Evolutionary conservation across 129 eudicot species (phyloP), one percentile per base, ranked within the genome.

Genomic region (Kitagawia praeruptora): DNA sequence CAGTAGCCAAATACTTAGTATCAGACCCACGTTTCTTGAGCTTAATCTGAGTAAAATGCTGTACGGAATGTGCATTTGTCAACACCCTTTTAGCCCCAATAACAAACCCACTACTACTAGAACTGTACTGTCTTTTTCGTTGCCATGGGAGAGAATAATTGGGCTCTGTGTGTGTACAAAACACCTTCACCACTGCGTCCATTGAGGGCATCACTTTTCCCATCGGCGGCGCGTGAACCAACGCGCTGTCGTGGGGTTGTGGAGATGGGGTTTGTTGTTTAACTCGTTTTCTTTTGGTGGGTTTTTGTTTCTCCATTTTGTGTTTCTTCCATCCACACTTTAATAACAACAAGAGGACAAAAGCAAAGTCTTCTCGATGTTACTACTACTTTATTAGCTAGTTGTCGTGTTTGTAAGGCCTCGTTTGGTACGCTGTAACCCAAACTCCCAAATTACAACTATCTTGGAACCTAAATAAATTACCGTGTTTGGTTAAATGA

Each of bases 111-210:
- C 91, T 85, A 25, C 89, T 88, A 81, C 89, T 88, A 2, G 91
- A 88, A 69, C 91, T 88, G 56, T 85, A 88, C 84, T 88, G 91
- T 74, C 91, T 78, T 67, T 85, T 88, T 83, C 89, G 75, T 39
- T 88, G 89, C 91, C 91, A 88, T 6, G 91, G 87, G 63, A 85
- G 69, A 39, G 89, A 88, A 51, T 85, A 88, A 85, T 88, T 88
- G 51, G 91, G 91, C 69, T 83, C 91, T 28, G 89, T 87, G 53
- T 87, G 91, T 28, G 83, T 84, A 23, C 91, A 87, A 71, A 87
- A 87, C 74, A 87, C 91, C 79, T 85, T 87, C 23, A 87, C 91
- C 72, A 87, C 91, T 21, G 91, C 88, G 48, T 87, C 91, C 91
- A 87, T 87, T 78, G 88, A 85, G 69, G 88, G 85, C 47, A 85